Percentiles rank a stretch among this genome's conserved stretches.
Evolutionary conservation across 306 rosid genomes (phyloP).

Genomic region (Cotoneaster glaucophyllus): DNA sequence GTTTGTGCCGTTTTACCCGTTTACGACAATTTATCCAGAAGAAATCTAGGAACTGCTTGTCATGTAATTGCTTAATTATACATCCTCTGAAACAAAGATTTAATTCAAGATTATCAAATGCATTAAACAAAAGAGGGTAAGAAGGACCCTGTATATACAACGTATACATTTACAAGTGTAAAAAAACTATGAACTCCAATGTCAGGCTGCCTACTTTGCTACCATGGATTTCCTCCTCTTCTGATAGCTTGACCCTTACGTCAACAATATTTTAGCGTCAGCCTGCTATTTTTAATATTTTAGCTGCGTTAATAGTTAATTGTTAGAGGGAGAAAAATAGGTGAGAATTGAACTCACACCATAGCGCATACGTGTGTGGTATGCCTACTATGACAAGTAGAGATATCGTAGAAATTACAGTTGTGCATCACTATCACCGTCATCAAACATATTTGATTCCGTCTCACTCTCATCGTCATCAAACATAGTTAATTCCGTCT

Average conservation of each 20-base stretch:
- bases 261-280: not conserved
- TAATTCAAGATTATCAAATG: not conserved
- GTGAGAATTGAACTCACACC: no score
- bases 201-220: no score
- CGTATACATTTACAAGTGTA: not conserved
- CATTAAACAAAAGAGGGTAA: not conserved
- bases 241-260: no score
- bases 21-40: not conserved
- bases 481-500: slow-evolving; percentile 1
- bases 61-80: not conserved
- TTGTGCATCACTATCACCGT: not conserved
- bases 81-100: not conserved
- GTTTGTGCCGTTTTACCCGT: not conserved
- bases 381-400: not conserved
- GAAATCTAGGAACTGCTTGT: not conserved
- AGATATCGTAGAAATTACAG: not conserved
- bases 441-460: slow-evolving; percentile 4
- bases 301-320: no score
- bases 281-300: no score
- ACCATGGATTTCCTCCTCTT: no score
- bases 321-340: no score
- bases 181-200: not conserved
- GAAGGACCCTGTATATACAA: not conserved
- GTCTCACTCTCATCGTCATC: slow-evolving; percentile 1
- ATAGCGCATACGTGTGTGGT: not conserved